These are phyloP conservation scores for Hanseniaspora lindneri DNA, from an alignment of 805 yeast genomes.

Conservation along the genomic window DNA sequence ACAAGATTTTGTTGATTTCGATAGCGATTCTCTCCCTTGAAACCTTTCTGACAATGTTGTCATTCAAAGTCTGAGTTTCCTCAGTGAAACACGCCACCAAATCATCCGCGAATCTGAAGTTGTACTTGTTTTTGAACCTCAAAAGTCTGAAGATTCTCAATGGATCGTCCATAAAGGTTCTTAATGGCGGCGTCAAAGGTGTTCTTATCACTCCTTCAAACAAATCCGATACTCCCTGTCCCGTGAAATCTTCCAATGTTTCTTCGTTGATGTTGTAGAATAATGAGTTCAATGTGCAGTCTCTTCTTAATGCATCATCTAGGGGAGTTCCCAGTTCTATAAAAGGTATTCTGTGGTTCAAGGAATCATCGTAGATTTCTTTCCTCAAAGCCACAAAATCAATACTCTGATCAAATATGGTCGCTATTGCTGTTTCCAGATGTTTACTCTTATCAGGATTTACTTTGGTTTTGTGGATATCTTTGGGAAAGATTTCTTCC, in stretches of 20 bases:
- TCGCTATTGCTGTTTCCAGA: constrained; percentile 90
- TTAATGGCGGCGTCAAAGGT: constrained; percentile 62
- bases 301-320: constrained; percentile 86
- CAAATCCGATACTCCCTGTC: constrained; percentile 62
- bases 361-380: constrained; percentile 68
- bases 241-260: constrained; percentile 75
- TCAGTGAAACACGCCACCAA: constrained; percentile 32
- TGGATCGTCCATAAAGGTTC: constrained; percentile 91
- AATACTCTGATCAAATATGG: constrained; percentile 67
- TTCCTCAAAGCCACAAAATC: constrained; percentile 88
- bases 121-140: constrained; percentile 72
- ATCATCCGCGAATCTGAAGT: constrained; percentile 48
- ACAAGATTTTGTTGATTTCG: constrained; percentile 64
- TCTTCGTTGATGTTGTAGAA: constrained; percentile 67
- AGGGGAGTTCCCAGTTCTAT: constrained; percentile 78
- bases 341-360: constrained; percentile 53
- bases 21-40: constrained; percentile 83
- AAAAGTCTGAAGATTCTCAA: constrained; percentile 74
- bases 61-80: constrained; percentile 53
- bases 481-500: constrained; percentile 19
- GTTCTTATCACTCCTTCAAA: constrained; percentile 63
- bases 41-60: constrained; percentile 56
- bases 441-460: constrained; percentile 96
- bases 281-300: constrained; percentile 87
- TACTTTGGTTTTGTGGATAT: constrained; percentile 70